Evolutionary conservation across 139 green algal genomes (phyloP).

Genomic region (Mychonastes homosphaera): DNA sequence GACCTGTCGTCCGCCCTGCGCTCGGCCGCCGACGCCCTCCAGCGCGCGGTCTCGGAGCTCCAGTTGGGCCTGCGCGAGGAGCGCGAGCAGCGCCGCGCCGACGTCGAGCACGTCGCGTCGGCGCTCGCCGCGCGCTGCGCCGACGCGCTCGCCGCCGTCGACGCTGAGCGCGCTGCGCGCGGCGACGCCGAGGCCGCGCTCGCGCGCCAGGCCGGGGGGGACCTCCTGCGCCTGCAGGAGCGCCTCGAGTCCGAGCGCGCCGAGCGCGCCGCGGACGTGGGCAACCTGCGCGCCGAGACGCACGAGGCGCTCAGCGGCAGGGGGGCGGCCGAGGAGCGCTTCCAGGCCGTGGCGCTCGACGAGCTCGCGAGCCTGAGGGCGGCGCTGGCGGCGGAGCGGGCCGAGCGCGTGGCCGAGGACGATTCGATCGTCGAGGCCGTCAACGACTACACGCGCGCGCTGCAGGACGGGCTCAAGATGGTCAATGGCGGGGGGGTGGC

Average conservation of each 20-base stretch:
- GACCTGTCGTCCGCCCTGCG: too few relatives aligned
- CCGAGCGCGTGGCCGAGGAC: conserved; percentile 63
- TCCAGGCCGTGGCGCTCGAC: conserved; percentile 44
- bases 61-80: conserved; percentile 43
- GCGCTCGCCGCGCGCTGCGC: conserved; percentile 24
- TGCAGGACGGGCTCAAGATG: conserved; percentile 63
- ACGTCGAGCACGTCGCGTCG: conserved; percentile 54
- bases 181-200: conserved; percentile 39
- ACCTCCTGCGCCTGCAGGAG: conserved; percentile 51
- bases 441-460: conserved; percentile 63
- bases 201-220: conserved; percentile 47
- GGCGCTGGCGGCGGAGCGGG: conserved; percentile 48
- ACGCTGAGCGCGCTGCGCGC: conserved; percentile 33
- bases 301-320: conserved; percentile 47
- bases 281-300: conserved; percentile 35
- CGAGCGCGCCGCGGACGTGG: conserved; percentile 31
- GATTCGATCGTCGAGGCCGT: conserved; percentile 45
- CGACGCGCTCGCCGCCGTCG: neutral
- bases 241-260: conserved; percentile 41
- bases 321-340: conserved; percentile 49
- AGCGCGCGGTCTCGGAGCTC: neutral
- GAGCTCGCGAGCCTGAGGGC: conserved; percentile 52
- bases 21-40: neutral
- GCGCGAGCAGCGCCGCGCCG: conserved; percentile 44
- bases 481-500: too few relatives aligned